Base-by-base conservation (phyloP, 495 filamentous ascomycete species). In the Acidomyces sp. region DNA sequence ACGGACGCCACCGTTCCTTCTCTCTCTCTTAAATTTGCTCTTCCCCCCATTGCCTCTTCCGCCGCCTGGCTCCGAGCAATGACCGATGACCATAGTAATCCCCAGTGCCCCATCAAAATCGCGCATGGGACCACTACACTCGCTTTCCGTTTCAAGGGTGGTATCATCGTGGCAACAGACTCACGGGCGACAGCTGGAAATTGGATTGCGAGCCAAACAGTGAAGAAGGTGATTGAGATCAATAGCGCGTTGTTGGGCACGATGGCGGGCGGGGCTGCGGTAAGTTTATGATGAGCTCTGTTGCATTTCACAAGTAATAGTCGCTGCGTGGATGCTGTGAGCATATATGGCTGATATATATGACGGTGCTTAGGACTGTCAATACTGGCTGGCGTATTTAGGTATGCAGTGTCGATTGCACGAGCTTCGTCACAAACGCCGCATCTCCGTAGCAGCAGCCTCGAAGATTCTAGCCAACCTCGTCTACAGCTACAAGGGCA, bases 61-160 rank as follows among this genome's bases (percentile, higher is more conserved):
- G 77, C 85, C 25, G 74, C 85, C 42, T 97, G 88, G 77, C 85
- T 97, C 55, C 88, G 90, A 59, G 83, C 92, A 36, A 84, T 82
- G 64, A 94, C 90, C 48, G 90, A 97, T 65, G 90, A 97, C 75
- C 75, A 85, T 63, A 77, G 85, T 47, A 97, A 97, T 66, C 87
- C 92, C 37, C 75, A 78, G 61, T 93, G 85, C 61, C 90, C 90
- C 31, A 97, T 97, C 69, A 97, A 97, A 73, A 80, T 97, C 56
- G 92, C 92, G 29, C 92, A 97, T 73, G 90, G 90, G 59, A 97
- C 90, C 33, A 97, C 90, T 44, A 97, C 90, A n/a, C 73, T 97
- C 28, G 86, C 88, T 34, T 97, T 97, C 71, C 71, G 88, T 51
- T 97, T 96, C 70, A 75, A 96, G 64, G 85, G 85, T 51, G 90